Conservation (phyloP, 2,329 filamentous ascomycete species). For the Biscogniauxia sp. region DNA sequence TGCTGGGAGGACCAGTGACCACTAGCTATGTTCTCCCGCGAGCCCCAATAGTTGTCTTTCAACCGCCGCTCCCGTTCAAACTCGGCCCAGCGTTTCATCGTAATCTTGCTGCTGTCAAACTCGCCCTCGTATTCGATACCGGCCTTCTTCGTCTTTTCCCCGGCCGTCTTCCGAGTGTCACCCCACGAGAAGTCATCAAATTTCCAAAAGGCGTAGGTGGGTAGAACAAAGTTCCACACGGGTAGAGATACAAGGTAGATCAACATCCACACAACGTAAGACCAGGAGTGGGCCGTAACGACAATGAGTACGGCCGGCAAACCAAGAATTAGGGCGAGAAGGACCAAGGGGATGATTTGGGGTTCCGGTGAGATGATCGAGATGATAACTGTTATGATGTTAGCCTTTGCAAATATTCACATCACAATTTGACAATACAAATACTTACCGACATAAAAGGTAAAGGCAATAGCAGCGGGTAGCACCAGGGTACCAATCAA, state of each 20-base stretch:
- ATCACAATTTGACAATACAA: neutral
- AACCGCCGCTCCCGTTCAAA: constrained; percentile 71
- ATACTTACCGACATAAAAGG: constrained; percentile 85
- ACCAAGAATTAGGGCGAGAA: constrained; percentile 88
- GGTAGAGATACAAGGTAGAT: constrained; percentile 93
- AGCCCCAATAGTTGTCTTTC: constrained; percentile 50
- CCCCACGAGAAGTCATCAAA: constrained; percentile 99
- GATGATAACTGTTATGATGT: constrained; percentile 64
- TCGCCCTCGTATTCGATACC: constrained; percentile 89
- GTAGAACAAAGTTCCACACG: constrained; percentile 96
- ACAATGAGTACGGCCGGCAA: constrained; percentile 89
- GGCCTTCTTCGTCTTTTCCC: constrained; percentile 83
- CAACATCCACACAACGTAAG: constrained; percentile 94
- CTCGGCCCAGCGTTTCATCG: constrained; percentile 98
- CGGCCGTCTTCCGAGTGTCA: constrained; percentile 92
- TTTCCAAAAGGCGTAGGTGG: constrained; percentile 96
- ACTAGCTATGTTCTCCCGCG: constrained; percentile 49
- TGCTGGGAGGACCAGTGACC: constrained; percentile 45
- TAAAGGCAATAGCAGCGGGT: constrained; percentile 94
- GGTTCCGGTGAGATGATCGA: constrained; percentile 75
- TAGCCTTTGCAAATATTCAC: constrained; percentile 11
- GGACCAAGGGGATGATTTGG: constrained; percentile 85
- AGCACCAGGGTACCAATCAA: constrained; percentile 91
- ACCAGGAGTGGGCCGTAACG: constrained; percentile 86
- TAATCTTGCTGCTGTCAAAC: constrained; percentile 98